A percentile compares a stretch with the other conserved stretches of the same genome.
phyloP scores from a whole-genome alignment of 306 rosid species.

The Inga laurina region DNA sequence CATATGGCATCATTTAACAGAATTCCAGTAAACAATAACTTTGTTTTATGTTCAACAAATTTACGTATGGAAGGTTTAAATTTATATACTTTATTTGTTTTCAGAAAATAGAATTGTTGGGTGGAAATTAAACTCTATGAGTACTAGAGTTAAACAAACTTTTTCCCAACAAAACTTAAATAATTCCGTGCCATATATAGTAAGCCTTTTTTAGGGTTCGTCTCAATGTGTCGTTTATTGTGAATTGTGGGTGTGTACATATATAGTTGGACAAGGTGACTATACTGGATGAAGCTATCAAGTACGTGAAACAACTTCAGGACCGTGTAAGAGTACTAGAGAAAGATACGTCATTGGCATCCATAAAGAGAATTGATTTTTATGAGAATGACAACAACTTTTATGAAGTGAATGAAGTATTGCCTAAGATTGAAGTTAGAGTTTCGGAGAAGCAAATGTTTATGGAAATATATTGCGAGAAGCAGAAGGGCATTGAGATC shows the following conservation, averaged over 20 bases:
- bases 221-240: background rate
- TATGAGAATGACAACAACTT: background rate
- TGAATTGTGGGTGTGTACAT: background rate
- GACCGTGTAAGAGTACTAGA: background rate
- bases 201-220: background rate
- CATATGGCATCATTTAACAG: too few relatives aligned
- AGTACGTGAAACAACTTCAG: background rate
- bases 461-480: background rate
- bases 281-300: background rate
- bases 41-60: background rate
- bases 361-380: background rate
- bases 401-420: background rate
- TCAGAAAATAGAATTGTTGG: too few relatives aligned
- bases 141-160: background rate
- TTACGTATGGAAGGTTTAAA: background rate
- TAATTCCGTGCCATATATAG: background rate
- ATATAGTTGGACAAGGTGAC: background rate
- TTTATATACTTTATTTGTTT: background rate
- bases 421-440: background rate
- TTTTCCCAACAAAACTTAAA: background rate
- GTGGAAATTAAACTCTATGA: too few relatives aligned
- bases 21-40: background rate
- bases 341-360: background rate
- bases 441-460: background rate
- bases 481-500: background rate